Percentiles rank a stretch among this genome's conserved stretches.
These are phyloP conservation scores for Acanthamoeba royreba DNA, from an alignment of 208 protist genomes.

Conservation along the genomic window DNA sequence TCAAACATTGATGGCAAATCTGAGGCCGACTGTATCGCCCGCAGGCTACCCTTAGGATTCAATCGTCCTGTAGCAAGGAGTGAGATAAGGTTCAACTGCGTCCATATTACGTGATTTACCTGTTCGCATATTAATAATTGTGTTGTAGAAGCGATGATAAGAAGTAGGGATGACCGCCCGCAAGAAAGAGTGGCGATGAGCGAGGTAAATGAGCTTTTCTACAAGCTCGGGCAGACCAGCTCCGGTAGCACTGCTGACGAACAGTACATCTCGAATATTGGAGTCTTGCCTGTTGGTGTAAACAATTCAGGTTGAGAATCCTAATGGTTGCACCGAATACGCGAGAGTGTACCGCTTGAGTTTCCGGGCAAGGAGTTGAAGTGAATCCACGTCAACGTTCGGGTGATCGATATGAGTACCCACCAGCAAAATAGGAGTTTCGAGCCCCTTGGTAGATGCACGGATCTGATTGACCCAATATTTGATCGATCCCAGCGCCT, in stretches of 20 bases:
- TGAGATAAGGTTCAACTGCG: neutral
- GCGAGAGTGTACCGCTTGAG: neutral
- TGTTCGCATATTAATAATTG: constrained; percentile 1
- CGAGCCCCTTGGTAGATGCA: neutral
- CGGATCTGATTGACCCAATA: constrained; percentile 18
- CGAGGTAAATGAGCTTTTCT: neutral
- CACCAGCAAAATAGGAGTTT: neutral
- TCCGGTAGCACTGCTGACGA: constrained; percentile 8
- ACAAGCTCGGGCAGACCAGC: neutral
- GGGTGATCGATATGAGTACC: constrained; percentile 21
- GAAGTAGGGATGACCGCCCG: neutral
- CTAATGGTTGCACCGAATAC: neutral
- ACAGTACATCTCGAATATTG: neutral
- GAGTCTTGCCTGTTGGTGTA: neutral
- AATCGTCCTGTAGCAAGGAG: neutral
- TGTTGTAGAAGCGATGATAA: constrained; percentile 12
- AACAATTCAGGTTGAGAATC: neutral
- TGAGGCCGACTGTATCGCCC: neutral
- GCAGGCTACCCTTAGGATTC: neutral
- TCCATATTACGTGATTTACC: neutral
- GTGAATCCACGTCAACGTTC: neutral
- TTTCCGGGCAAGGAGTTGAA: neutral
- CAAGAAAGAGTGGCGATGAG: neutral
- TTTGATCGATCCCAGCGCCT: neutral
- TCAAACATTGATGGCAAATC: neutral